These are phyloP conservation scores for Boletus rufocinnamomeus DNA, from an alignment of 768 basidiomycete species.

Conservation along the genomic window DNA sequence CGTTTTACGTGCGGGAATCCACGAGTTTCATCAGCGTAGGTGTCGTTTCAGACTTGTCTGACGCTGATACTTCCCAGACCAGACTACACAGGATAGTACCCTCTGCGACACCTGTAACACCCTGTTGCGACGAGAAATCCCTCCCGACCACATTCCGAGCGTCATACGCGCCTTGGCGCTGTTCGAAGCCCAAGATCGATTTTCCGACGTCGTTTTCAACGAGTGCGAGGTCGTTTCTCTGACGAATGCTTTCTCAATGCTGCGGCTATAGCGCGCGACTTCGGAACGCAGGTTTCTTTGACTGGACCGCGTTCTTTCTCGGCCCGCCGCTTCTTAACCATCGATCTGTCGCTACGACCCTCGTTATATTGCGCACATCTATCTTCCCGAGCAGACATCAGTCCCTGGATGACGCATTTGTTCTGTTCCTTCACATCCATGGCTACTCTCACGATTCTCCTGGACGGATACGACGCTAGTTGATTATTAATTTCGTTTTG, in stretches of 20 bases:
- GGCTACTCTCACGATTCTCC: neutral
- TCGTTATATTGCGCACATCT: conserved; percentile 4
- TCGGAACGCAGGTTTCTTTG: neutral
- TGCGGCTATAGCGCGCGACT: conserved; percentile 15
- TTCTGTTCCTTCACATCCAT: neutral
- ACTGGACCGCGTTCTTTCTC: neutral
- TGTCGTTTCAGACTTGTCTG: neutral
- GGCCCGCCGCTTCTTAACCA: neutral
- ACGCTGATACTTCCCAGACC: neutral
- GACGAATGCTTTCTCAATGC: conserved; percentile 24
- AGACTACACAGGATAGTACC: conserved; percentile 11
- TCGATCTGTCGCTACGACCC: conserved; percentile 3
- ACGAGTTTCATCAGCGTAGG: conserved; percentile 15
- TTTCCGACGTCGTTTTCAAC: conserved; percentile 1
- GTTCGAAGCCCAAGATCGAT: conserved; percentile 17
- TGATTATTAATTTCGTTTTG: conserved; percentile 2
- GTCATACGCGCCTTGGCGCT: conserved; percentile 25
- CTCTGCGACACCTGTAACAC: conserved; percentile 18
- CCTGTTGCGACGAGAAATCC: conserved; percentile 19
- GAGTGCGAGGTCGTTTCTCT: conserved; percentile 21
- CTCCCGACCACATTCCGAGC: conserved; percentile 23
- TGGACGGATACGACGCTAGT: neutral
- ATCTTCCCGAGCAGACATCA: neutral
- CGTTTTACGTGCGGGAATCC: conserved; percentile 8
- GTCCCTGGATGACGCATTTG: neutral